Percentiles rank a stretch among this genome's conserved stretches.
Conservation (phyloP, 768 basidiomycete genomes). For the Termitomyces sp. region DNA sequence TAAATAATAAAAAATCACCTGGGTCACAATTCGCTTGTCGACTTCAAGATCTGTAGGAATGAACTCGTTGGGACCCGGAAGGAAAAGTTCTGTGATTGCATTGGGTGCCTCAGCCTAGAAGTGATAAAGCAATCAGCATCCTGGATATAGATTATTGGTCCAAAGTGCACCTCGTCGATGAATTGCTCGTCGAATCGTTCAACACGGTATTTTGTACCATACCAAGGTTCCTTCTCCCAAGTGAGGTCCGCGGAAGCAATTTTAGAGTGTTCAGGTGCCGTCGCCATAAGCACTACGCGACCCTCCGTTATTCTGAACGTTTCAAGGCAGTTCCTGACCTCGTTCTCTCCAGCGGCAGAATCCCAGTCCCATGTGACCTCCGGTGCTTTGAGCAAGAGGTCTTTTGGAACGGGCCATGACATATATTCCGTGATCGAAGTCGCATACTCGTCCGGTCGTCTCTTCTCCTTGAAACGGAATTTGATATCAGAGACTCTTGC, state of each 20-base stretch:
- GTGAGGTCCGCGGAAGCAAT: constrained; percentile 32
- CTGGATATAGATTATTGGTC: not conserved
- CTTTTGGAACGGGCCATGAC: constrained; percentile 76
- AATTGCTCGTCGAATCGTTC: constrained; percentile 63
- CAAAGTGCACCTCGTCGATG: constrained; percentile 38
- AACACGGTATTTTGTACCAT: constrained; percentile 85
- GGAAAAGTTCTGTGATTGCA: constrained; percentile 59
- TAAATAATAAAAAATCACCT: no score
- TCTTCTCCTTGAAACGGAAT: constrained; percentile 87
- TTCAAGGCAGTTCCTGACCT: constrained; percentile 60
- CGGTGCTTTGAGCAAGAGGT: constrained; percentile 67
- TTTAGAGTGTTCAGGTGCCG: constrained; percentile 55
- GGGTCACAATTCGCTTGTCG: constrained; percentile 60
- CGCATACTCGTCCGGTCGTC: constrained; percentile 74
- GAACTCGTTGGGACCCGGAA: constrained; percentile 87
- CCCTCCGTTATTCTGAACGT: constrained; percentile 51
- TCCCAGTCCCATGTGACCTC: constrained; percentile 75
- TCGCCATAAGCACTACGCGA: constrained; percentile 76
- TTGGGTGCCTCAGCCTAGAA: constrained; percentile 59
- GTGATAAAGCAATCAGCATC: not conserved
- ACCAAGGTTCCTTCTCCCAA: constrained; percentile 87
- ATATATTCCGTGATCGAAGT: constrained; percentile 70
- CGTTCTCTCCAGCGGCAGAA: constrained; percentile 37
- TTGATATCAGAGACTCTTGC: constrained; percentile 63
- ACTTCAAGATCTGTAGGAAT: constrained; percentile 86